Percentiles rank a stretch among this genome's conserved stretches.
Conservation (phyloP, 139 green algal species). For the Chlorella sp. region DNA sequence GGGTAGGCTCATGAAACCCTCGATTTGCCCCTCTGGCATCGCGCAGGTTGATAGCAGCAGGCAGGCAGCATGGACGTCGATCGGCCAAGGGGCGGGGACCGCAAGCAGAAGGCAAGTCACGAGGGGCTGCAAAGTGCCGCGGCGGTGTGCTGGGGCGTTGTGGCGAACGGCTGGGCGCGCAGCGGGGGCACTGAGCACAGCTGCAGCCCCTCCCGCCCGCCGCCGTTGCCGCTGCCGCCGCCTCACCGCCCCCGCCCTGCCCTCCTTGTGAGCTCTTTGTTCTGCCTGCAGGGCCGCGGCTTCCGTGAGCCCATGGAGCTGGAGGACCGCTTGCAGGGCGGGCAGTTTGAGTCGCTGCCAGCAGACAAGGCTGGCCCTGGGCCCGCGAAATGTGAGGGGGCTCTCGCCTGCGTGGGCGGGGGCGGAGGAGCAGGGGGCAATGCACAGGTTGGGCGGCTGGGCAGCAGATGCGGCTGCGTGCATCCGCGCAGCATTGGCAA, state of each 20-base stretch:
- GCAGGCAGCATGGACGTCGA: constrained; percentile 20
- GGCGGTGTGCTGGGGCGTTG: not conserved
- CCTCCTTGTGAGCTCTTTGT: not conserved
- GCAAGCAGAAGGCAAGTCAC: constrained; percentile 33
- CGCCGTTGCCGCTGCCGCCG: not conserved
- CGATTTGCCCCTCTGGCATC: not conserved
- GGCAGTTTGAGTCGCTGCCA: constrained; percentile 35
- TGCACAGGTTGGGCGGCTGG: not conserved
- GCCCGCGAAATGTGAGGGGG: constrained; percentile 34
- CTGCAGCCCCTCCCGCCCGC: not conserved
- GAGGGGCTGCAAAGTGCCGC: not conserved
- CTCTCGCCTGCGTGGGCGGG: not conserved
- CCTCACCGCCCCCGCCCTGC: not conserved
- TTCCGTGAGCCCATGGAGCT: constrained; percentile 36
- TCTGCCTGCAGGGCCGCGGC: constrained; percentile 29
- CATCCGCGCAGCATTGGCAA: not conserved
- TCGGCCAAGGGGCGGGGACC: constrained; percentile 11
- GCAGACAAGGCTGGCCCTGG: constrained; percentile 33
- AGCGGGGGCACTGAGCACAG: not conserved
- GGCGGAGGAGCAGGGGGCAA: not conserved
- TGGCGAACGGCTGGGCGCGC: not conserved
- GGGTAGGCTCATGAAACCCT: not conserved
- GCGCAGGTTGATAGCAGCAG: not conserved
- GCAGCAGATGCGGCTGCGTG: not conserved
- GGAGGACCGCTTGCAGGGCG: constrained; percentile 24